These are phyloP conservation scores for Pichia membranifaciens DNA, from an alignment of 805 yeast genomes.

Conservation along the genomic window DNA sequence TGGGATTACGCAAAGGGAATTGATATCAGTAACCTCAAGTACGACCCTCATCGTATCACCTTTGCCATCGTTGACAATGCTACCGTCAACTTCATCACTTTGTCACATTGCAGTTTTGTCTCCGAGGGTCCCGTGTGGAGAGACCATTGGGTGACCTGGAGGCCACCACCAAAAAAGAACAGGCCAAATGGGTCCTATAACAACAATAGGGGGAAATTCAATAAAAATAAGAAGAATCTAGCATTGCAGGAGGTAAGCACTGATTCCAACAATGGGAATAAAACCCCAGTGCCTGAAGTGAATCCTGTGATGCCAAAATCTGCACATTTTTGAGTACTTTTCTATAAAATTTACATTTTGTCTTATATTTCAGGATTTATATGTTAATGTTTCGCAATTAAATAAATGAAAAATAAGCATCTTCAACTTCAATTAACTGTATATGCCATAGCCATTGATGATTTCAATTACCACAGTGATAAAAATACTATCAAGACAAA, in stretches of 20 bases:
- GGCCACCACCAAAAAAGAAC: conserved; percentile 9
- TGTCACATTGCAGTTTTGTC: conserved; percentile 46
- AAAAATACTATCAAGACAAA: neutral
- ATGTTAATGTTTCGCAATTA: too few relatives aligned
- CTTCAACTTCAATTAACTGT: too few relatives aligned
- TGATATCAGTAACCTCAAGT: conserved; percentile 11
- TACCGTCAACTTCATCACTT: conserved; percentile 56
- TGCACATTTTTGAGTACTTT: conserved; percentile 4
- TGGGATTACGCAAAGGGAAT: conserved; percentile 16
- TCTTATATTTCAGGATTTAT: neutral
- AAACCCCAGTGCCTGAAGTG: too few relatives aligned
- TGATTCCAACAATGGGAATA: too few relatives aligned
- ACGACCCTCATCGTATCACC: conserved; percentile 31
- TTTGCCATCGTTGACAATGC: conserved; percentile 76
- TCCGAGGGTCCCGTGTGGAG: conserved; percentile 26
- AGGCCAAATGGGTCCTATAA: neutral
- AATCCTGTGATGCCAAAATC: neutral
- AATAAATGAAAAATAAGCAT: too few relatives aligned
- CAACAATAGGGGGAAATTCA: neutral
- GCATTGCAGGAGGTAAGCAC: too few relatives aligned
- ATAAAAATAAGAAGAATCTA: too few relatives aligned
- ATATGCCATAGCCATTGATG: too few relatives aligned
- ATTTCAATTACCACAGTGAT: too few relatives aligned
- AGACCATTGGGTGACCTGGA: conserved; percentile 21
- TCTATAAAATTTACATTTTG: neutral